These are phyloP conservation scores for Hymenoscyphus infarciens DNA, from an alignment of 2,329 filamentous ascomycete species.

Conservation along the genomic window DNA sequence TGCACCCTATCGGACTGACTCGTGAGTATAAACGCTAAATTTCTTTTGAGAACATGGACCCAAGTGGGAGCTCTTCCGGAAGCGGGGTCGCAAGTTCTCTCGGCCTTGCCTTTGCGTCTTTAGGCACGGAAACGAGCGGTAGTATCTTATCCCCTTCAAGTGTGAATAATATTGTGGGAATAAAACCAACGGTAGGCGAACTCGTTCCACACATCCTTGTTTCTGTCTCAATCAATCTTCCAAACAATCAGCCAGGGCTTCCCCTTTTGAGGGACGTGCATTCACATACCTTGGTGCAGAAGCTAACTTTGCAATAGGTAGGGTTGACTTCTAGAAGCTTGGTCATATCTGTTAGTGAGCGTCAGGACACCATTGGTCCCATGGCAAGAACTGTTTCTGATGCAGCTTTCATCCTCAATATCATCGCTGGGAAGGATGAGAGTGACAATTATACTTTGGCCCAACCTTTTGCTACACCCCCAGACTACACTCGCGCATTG, in stretches of 20 bases:
- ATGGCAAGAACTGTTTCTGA: constrained; percentile 65
- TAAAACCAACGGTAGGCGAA: constrained; percentile 55
- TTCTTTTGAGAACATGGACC: constrained; percentile 47
- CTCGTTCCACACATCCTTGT: background rate
- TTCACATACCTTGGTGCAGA: background rate
- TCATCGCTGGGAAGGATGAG: constrained; percentile 58
- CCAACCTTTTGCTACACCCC: constrained; percentile 51
- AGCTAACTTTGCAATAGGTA: constrained; percentile 31
- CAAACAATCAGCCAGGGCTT: too few relatives aligned
- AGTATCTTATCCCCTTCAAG: constrained; percentile 56
- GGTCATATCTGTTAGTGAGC: constrained; percentile 61
- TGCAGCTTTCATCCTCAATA: constrained; percentile 58
- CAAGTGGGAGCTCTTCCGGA: constrained; percentile 58
- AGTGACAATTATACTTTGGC: constrained; percentile 62
- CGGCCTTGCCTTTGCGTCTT: constrained; percentile 53
- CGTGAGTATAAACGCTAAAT: background rate
- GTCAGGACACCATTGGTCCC: constrained; percentile 62
- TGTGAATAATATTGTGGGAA: constrained; percentile 59
- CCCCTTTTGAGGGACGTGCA: background rate
- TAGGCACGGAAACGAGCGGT: constrained; percentile 64
- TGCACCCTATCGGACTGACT: background rate
- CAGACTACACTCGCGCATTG: constrained; percentile 60
- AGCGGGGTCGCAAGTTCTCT: constrained; percentile 57
- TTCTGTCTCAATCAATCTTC: background rate
- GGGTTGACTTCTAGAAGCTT: constrained; percentile 59